These are phyloP conservation scores for Amphirosellinia nigrospora DNA, from an alignment of 495 filamentous ascomycete genomes.

Conservation along the genomic window DNA sequence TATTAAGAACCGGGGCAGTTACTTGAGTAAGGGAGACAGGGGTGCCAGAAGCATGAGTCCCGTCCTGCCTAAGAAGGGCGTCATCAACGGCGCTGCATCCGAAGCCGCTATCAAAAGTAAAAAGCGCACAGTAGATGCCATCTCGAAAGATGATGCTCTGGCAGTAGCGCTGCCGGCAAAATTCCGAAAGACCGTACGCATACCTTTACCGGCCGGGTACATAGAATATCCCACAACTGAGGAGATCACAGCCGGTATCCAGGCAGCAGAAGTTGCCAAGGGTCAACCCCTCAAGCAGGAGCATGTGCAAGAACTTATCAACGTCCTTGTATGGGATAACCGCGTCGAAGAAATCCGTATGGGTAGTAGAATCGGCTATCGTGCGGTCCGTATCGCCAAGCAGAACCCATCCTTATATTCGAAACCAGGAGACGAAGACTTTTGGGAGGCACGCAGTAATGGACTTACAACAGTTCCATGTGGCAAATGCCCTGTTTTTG, in stretches of 20 bases:
- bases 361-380: constrained; percentile 47
- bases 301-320: constrained; percentile 80
- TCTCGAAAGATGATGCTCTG: constrained; percentile 46
- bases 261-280: constrained; percentile 65
- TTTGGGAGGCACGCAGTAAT: constrained; percentile 51
- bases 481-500: constrained; percentile 92
- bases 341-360: constrained; percentile 66
- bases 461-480: constrained; percentile 90
- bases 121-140: constrained; percentile 52
- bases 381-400: constrained; percentile 56
- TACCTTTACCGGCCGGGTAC: constrained; percentile 74
- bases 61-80: constrained; percentile 51
- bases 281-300: constrained; percentile 67
- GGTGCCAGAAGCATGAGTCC: constrained; percentile 32
- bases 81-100: constrained; percentile 44
- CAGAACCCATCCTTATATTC: constrained; percentile 40
- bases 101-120: constrained; percentile 45
- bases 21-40: constrained; percentile 45
- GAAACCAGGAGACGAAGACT: constrained; percentile 49
- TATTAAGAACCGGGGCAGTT: constrained; percentile 74
- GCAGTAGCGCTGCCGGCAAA: constrained; percentile 33
- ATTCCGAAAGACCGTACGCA: constrained; percentile 51
- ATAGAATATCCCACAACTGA: constrained; percentile 75
- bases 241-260: constrained; percentile 74
- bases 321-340: constrained; percentile 86